These are phyloP conservation scores for Clohesyomyces aquaticus DNA, from an alignment of 495 filamentous ascomycete species.

Conservation along the genomic window DNA sequence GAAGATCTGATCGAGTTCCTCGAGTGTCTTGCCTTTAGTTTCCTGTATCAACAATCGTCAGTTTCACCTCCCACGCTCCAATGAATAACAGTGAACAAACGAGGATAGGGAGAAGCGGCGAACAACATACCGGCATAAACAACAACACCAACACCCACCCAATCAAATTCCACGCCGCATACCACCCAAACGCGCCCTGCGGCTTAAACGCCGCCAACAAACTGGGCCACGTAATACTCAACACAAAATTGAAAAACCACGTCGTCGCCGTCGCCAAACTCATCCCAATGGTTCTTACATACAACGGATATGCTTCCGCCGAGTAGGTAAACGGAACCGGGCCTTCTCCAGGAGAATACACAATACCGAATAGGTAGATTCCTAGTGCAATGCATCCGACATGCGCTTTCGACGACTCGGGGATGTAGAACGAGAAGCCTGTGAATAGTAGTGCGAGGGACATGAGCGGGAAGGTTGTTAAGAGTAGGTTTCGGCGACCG, in stretches of 20 bases:
- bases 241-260: conserved; percentile 70
- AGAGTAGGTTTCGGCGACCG: conserved; percentile 35
- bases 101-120: neutral
- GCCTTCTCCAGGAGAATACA: conserved; percentile 38
- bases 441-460: conserved; percentile 22
- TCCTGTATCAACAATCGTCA: conserved; percentile 34
- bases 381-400: conserved; percentile 50
- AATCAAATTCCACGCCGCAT: conserved; percentile 54
- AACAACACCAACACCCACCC: conserved; percentile 48
- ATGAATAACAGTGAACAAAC: too few species aligned
- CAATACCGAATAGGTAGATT: conserved; percentile 36
- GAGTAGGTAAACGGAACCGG: conserved; percentile 61
- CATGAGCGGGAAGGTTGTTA: conserved; percentile 40
- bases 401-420: neutral
- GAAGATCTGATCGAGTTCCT: conserved; percentile 55
- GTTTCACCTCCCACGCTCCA: neutral
- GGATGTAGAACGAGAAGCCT: conserved; percentile 27
- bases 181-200: conserved; percentile 66
- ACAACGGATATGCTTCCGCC: conserved; percentile 61
- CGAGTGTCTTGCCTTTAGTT: conserved; percentile 53
- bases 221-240: conserved; percentile 68
- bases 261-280: conserved; percentile 65
- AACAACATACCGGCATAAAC: conserved; percentile 31
- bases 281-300: conserved; percentile 38
- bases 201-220: conserved; percentile 58